Conservation (phyloP, 176 grass and related monocot species). For the Carex scoparia region DNA sequence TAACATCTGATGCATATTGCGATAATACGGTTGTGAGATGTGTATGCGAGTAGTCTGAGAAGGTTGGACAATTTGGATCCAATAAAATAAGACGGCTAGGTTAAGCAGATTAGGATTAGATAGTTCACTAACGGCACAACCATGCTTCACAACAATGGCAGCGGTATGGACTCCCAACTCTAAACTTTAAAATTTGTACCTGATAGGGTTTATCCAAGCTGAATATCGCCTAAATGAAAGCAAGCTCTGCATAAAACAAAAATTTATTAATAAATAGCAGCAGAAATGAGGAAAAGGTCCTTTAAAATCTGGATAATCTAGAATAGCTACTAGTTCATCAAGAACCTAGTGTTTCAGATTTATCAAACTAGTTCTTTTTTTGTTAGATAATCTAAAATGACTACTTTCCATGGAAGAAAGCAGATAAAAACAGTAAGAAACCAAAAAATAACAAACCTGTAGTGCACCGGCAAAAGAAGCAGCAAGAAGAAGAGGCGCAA, state of each 20-base stretch:
- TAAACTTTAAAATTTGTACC: constrained; percentile 44
- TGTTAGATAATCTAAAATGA: not conserved
- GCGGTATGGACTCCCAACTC: not conserved
- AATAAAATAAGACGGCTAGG: not conserved
- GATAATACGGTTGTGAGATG: not conserved
- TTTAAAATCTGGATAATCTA: not conserved
- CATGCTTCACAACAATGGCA: not conserved
- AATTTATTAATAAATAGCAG: constrained; percentile 23
- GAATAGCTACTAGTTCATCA: too few relatives aligned
- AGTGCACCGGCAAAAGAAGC: constrained; percentile 96
- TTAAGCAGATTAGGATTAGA: not conserved
- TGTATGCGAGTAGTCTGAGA: not conserved
- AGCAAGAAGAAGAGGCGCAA: constrained; percentile 92
- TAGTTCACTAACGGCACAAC: not conserved
- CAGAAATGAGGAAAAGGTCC: constrained; percentile 8
- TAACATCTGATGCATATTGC: not conserved
- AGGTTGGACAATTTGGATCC: not conserved
- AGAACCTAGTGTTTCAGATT: constrained; percentile 8
- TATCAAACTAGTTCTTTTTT: not conserved
- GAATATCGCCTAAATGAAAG: constrained; percentile 88
- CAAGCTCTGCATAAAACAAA: constrained; percentile 56
- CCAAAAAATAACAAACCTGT: constrained; percentile 38
- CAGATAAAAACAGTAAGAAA: not conserved
- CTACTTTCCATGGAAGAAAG: not conserved
- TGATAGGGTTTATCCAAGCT: constrained; percentile 93